Percentiles rank a stretch among this genome's conserved stretches.
These are phyloP conservation scores for Fusarium dimerum DNA, from an alignment of 2,329 filamentous ascomycete species.

Conservation along the genomic window DNA sequence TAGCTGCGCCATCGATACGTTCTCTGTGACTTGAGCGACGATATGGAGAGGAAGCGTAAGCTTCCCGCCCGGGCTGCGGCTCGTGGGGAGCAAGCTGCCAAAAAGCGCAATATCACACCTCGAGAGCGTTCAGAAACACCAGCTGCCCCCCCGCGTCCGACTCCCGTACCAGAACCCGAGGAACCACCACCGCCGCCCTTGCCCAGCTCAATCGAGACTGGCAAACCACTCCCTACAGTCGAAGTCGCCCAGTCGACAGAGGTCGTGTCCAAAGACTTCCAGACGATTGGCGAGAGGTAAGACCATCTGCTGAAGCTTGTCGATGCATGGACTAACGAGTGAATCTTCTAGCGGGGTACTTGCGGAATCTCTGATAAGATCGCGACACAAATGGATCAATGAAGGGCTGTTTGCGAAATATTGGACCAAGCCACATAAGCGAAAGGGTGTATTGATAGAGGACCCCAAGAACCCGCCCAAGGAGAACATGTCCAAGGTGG, in stretches of 20 bases:
- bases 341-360: slow-evolving; percentile 64
- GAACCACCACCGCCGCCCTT: slow-evolving; percentile 45
- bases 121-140: slow-evolving; percentile 54
- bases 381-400: slow-evolving; percentile 71
- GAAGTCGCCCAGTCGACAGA: slow-evolving; percentile 65
- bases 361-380: slow-evolving; percentile 70
- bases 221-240: slow-evolving; percentile 71
- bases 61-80: slow-evolving; percentile 63
- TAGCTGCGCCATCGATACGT: slow-evolving; percentile 12
- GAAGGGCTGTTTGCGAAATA: slow-evolving; percentile 76
- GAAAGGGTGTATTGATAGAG: slow-evolving; percentile 64
- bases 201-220: slow-evolving; percentile 63
- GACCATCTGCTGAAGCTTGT: slow-evolving; percentile 1
- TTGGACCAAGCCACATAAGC: slow-evolving; percentile 72
- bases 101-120: slow-evolving; percentile 60
- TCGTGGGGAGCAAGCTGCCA: slow-evolving; percentile 59
- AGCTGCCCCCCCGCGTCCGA: slow-evolving; percentile 38
- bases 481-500: slow-evolving; percentile 72
- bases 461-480: slow-evolving; percentile 68
- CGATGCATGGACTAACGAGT: slow-evolving; percentile 20
- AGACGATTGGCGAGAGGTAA: slow-evolving; percentile 73
- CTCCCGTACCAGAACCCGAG: slow-evolving; percentile 31
- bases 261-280: slow-evolving; percentile 66
- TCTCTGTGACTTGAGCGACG: slow-evolving; percentile 13
- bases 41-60: slow-evolving; percentile 68